phyloP scores from a whole-genome alignment of 495 filamentous ascomycete species.

The Talaromyces trachyspermus region DNA sequence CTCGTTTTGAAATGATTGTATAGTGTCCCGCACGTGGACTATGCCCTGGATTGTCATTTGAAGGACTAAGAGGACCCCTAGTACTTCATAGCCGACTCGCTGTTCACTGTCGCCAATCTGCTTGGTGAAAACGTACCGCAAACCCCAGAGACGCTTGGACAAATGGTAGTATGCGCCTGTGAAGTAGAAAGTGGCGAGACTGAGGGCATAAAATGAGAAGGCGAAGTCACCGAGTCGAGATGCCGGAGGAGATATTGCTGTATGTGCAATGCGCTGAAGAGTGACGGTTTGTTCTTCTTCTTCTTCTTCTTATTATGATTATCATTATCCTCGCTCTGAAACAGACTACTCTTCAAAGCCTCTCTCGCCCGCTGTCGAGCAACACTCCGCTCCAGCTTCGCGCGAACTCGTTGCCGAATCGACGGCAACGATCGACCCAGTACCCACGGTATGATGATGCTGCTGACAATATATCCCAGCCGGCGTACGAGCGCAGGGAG shows the following conservation, averaged over 20 bases:
- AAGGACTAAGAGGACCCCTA: constrained; percentile 78
- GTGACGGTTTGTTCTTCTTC: constrained; percentile 28
- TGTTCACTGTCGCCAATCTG: constrained; percentile 57
- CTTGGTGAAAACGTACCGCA: constrained; percentile 90
- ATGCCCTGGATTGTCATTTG: constrained; percentile 85
- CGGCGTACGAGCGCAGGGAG: constrained; percentile 64
- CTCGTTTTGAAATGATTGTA: constrained; percentile 14
- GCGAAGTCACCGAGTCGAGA: constrained; percentile 71
- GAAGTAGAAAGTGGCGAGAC: constrained; percentile 90
- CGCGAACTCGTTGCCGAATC: constrained; percentile 60
- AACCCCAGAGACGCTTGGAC: constrained; percentile 71
- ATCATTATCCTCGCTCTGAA: too few species aligned
- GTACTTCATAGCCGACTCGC: constrained; percentile 86
- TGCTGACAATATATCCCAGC: constrained; percentile 77
- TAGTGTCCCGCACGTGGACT: constrained; percentile 58
- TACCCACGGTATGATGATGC: constrained; percentile 74
- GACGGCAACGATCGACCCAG: constrained; percentile 65
- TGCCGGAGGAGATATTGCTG: constrained; percentile 73
- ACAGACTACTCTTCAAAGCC: constrained; percentile 8
- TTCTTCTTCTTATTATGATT: constrained; percentile 18
- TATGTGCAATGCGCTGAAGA: constrained; percentile 43
- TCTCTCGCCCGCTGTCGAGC: constrained; percentile 29
- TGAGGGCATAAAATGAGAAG: constrained; percentile 78
- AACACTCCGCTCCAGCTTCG: constrained; percentile 54
- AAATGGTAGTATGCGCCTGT: constrained; percentile 90